Percentiles rank a stretch among this genome's conserved stretches.
Conservation (phyloP, 2,329 filamentous ascomycete genomes). For the Neonectria coccinea region DNA sequence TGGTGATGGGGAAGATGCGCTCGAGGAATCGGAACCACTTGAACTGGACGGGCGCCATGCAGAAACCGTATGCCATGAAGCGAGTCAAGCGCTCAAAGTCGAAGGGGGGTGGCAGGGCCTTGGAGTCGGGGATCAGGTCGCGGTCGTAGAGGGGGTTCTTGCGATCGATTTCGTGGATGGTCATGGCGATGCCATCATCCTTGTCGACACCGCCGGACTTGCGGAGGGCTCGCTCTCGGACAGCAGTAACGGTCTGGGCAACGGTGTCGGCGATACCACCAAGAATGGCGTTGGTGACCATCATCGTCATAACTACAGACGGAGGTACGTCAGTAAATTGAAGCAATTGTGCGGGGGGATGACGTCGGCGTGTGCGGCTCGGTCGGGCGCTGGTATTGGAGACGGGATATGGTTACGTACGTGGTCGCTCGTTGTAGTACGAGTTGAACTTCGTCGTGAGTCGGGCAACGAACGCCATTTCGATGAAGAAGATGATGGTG, state of each 20-base stretch:
- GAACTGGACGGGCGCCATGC: conserved; percentile 95
- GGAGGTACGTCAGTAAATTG: conserved; percentile 15
- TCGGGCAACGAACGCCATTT: conserved; percentile 87
- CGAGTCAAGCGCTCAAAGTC: conserved; percentile 94
- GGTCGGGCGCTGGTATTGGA: neutral
- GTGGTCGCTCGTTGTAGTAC: conserved; percentile 91
- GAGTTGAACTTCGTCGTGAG: conserved; percentile 89
- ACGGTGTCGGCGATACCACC: conserved; percentile 97
- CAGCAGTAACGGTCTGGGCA: conserved; percentile 89
- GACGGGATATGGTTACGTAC: conserved; percentile 59
- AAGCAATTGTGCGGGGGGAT: conserved; percentile 1
- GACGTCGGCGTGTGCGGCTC: conserved; percentile 1
- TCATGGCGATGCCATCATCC: conserved; percentile 82
- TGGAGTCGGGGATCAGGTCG: conserved; percentile 74
- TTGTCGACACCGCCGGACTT: conserved; percentile 69
- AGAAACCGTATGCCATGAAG: conserved; percentile 97
- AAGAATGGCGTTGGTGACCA: conserved; percentile 97
- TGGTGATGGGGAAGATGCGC: conserved; percentile 84
- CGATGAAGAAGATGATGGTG: conserved; percentile 83
- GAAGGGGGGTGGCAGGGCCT: conserved; percentile 80
- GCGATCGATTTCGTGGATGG: conserved; percentile 87
- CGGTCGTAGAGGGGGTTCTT: conserved; percentile 76
- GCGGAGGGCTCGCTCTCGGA: conserved; percentile 74
- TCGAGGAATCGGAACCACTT: conserved; percentile 94
- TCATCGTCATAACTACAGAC: conserved; percentile 86